Percentiles rank a stretch among this genome's conserved stretches.
phyloP scores from a whole-genome alignment of 2,329 filamentous ascomycete species.

The Claviceps arundinis region DNA sequence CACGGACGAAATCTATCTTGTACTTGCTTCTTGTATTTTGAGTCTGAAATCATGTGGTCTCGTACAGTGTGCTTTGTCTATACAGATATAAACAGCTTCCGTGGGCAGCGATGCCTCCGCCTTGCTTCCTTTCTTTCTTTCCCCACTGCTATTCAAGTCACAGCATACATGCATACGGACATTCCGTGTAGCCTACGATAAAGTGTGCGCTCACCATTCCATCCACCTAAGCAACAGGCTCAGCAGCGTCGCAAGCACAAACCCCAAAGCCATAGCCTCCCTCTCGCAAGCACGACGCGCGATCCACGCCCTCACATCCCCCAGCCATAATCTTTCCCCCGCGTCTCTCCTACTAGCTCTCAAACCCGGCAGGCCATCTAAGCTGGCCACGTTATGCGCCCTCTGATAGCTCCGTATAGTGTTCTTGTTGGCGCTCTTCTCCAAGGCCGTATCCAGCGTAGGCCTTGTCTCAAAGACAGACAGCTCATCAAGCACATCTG shows the following conservation, averaged over 20 bases:
- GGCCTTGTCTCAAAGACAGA: constrained; percentile 38
- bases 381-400: constrained; percentile 38
- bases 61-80: background rate
- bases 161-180: too few species aligned
- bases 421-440: constrained; percentile 34
- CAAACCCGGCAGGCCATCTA: constrained; percentile 48
- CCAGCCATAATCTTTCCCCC: constrained; percentile 33
- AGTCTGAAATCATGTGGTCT: background rate
- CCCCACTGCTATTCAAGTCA: background rate
- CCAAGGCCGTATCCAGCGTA: constrained; percentile 37
- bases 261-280: constrained; percentile 17
- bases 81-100: too few species aligned
- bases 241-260: background rate
- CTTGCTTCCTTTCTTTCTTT: background rate
- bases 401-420: constrained; percentile 41
- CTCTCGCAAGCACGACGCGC: constrained; percentile 17
- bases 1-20: background rate
- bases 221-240: background rate
- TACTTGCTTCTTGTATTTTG: background rate
- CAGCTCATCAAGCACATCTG: constrained; percentile 17
- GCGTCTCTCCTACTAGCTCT: constrained; percentile 34
- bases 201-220: background rate
- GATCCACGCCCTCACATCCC: constrained; percentile 20
- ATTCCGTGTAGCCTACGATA: too few species aligned
- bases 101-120: too few species aligned